Percentiles rank a stretch among this genome's conserved stretches.
These are phyloP conservation scores for Colletotrichum abscissum DNA, from an alignment of 2,329 filamentous ascomycete species.

Conservation along the genomic window DNA sequence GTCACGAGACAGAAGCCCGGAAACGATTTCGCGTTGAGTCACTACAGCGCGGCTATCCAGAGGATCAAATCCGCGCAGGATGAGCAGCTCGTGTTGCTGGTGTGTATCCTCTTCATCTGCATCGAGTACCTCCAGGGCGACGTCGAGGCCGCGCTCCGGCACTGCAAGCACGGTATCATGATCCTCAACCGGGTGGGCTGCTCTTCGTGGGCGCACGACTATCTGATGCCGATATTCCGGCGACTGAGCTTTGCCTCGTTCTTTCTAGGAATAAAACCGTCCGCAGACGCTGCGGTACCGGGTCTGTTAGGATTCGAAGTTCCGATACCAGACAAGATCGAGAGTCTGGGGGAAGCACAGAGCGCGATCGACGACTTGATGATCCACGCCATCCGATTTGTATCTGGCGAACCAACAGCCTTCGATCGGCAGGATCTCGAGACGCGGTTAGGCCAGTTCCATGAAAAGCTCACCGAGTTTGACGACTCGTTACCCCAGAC, in stretches of 20 bases:
- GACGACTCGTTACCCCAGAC: slow-evolving; percentile 38
- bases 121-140: slow-evolving; percentile 65
- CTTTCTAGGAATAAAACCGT: slow-evolving; percentile 32
- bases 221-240: slow-evolving; percentile 25
- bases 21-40: slow-evolving; percentile 38
- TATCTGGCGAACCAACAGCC: slow-evolving; percentile 41
- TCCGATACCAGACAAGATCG: slow-evolving; percentile 47
- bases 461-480: slow-evolving; percentile 43
- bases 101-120: slow-evolving; percentile 63
- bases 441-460: slow-evolving; percentile 46
- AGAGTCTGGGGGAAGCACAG: slow-evolving; percentile 44
- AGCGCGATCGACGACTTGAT: slow-evolving; percentile 49
- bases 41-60: slow-evolving; percentile 42
- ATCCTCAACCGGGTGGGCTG: slow-evolving; percentile 37
- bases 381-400: slow-evolving; percentile 11
- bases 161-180: slow-evolving; percentile 25
- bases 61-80: slow-evolving; percentile 41
- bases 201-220: slow-evolving; percentile 51
- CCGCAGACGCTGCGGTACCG: slow-evolving; percentile 45
- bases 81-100: slow-evolving; percentile 49
- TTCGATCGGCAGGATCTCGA: slow-evolving; percentile 42
- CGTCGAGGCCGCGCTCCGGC: slow-evolving; percentile 45
- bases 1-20: slow-evolving; percentile 25
- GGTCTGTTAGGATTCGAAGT: slow-evolving; percentile 44
- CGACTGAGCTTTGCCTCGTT: slow-evolving; percentile 23